Evolutionary conservation across 768 basidiomycete genomes (phyloP).

Genomic region (Leccinum barrowsii): DNA sequence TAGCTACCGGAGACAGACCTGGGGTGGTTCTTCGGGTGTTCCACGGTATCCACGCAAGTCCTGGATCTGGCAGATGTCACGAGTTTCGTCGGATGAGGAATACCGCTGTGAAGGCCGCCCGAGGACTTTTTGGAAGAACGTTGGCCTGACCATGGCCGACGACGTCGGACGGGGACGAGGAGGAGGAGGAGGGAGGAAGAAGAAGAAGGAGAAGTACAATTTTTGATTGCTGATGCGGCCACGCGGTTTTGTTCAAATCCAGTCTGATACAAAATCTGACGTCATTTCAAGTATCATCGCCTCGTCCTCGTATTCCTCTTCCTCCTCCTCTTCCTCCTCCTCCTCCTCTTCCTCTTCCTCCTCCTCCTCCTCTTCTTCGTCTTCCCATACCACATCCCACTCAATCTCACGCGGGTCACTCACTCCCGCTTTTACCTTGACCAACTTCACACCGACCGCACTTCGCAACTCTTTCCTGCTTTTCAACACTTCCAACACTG

Average conservation of each 20-base stretch:
- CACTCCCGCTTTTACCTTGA: slow-evolving; percentile 45
- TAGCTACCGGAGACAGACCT: slow-evolving; percentile 17
- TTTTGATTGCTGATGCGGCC: slow-evolving; percentile 3
- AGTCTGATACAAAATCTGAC: slow-evolving; percentile 22
- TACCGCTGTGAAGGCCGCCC: slow-evolving; percentile 66
- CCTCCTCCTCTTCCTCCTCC: slow-evolving; percentile 6
- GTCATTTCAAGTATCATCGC: slow-evolving; percentile 10
- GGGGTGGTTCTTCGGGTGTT: slow-evolving; percentile 9
- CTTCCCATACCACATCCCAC: slow-evolving; percentile 35
- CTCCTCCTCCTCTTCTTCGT: slow-evolving; percentile 35
- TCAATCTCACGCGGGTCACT: slow-evolving; percentile 42
- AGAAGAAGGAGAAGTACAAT: background rate
- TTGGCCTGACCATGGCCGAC: slow-evolving; percentile 49
- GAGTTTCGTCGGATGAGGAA: slow-evolving; percentile 23
- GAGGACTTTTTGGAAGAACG: slow-evolving; percentile 57
- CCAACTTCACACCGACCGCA: slow-evolving; percentile 45
- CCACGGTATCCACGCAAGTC: slow-evolving; percentile 5
- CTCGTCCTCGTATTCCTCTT: too few species aligned
- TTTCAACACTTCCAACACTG: slow-evolving; percentile 43
- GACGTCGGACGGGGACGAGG: slow-evolving; percentile 8
- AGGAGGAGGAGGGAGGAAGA: background rate
- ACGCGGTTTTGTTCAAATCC: slow-evolving; percentile 23
- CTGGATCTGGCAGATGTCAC: slow-evolving; percentile 4
- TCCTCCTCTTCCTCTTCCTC: too few species aligned
- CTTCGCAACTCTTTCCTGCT: slow-evolving; percentile 70